phyloP scores from a whole-genome alignment of 2,329 filamentous ascomycete species.

The Helminthosporium solani region DNA sequence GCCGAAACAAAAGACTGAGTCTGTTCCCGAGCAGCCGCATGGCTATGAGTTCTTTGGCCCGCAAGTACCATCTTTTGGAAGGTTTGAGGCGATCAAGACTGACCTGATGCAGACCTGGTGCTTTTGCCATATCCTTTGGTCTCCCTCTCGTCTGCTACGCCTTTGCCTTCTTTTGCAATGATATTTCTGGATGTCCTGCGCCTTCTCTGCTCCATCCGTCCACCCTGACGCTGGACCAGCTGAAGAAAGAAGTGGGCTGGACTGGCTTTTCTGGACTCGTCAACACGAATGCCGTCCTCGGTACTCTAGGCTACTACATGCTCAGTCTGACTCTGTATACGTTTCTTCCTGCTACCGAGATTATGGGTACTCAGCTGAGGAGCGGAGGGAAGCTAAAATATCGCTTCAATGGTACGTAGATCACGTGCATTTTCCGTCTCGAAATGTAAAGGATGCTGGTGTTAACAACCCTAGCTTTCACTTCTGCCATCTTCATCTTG shows the following conservation, averaged over 20 bases:
- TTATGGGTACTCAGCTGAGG: slow-evolving; percentile 68
- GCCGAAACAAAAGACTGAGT: slow-evolving; percentile 23
- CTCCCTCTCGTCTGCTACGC: slow-evolving; percentile 77
- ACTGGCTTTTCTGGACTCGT: slow-evolving; percentile 71
- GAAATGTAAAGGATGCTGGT: background rate
- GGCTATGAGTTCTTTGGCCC: slow-evolving; percentile 45
- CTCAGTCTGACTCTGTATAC: slow-evolving; percentile 74
- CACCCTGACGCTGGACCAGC: slow-evolving; percentile 66
- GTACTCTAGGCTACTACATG: slow-evolving; percentile 74
- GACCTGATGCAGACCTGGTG: slow-evolving; percentile 62
- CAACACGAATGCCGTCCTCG: slow-evolving; percentile 68
- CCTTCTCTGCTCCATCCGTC: slow-evolving; percentile 75
- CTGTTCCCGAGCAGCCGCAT: slow-evolving; percentile 32
- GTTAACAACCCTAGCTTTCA: slow-evolving; percentile 59
- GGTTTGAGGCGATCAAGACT: slow-evolving; percentile 7
- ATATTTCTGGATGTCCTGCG: slow-evolving; percentile 85
- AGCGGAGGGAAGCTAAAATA: slow-evolving; percentile 77
- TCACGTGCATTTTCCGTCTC: slow-evolving; percentile 7
- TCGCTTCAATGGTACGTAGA: slow-evolving; percentile 60
- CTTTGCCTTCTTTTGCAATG: slow-evolving; percentile 86
- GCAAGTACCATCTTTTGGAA: slow-evolving; percentile 28
- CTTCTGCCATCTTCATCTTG: slow-evolving; percentile 72
- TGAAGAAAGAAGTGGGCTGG: slow-evolving; percentile 84
- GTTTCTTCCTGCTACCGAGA: slow-evolving; percentile 71
- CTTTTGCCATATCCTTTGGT: slow-evolving; percentile 73